Evolutionary conservation across 345 rosid species (phyloP).

Genomic region (thale cress (Arabidopsis thaliana)): TAIR10.1 NC_003075.7:15619001-15619500

Average conservation of each 20-base stretch:
- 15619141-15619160: slow-evolving; percentile 33
- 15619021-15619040: slow-evolving; percentile 43
- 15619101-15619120: slow-evolving; percentile 43
- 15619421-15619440: slow-evolving; percentile 48
- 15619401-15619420: slow-evolving; percentile 48
- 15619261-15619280: slow-evolving; percentile 13
- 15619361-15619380: slow-evolving; percentile 44
- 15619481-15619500: slow-evolving; percentile 41
- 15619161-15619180: slow-evolving; percentile 28
- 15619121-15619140: slow-evolving; percentile 43
- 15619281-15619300: slow-evolving; percentile 33
- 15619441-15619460: slow-evolving; percentile 48
- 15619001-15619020: slow-evolving; percentile 37
- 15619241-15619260: slow-evolving; percentile 24
- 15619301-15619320: slow-evolving; percentile 30
- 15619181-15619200: slow-evolving; percentile 34
- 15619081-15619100: slow-evolving; percentile 33
- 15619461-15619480: slow-evolving; percentile 44
- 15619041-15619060: slow-evolving; percentile 47
- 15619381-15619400: slow-evolving; percentile 39
- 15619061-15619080: slow-evolving; percentile 41
- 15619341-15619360: slow-evolving; percentile 34
- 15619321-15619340: slow-evolving; percentile 41
- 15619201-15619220: slow-evolving; percentile 31
- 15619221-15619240: slow-evolving; percentile 30